Conservation (phyloP, 108 stramenopile species). For the Pseudonitzschia pungens region DNA sequence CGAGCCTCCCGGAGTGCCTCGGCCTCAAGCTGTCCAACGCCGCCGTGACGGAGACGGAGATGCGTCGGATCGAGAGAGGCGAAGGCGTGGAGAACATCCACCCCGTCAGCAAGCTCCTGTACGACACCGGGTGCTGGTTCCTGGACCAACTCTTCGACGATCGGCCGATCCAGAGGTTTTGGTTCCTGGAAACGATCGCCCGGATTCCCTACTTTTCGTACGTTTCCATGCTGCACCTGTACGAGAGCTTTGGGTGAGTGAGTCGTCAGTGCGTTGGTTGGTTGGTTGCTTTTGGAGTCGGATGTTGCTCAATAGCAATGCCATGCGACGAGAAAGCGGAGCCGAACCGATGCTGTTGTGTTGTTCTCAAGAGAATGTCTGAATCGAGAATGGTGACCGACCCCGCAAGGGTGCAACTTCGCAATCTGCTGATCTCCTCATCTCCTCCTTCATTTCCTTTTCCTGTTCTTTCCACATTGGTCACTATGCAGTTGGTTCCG, state of each 20-base stretch:
- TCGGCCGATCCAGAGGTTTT: constrained; percentile 76
- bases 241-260: constrained; percentile 82
- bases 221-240: constrained; percentile 83
- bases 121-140: constrained; percentile 50
- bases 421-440: constrained; percentile 62
- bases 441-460: not conserved
- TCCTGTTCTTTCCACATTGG: constrained; percentile 38
- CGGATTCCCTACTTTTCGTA: constrained; percentile 96
- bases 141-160: constrained; percentile 38
- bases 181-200: constrained; percentile 91
- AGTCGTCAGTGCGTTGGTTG: not conserved
- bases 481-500: constrained; percentile 62
- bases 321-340: too few species aligned
- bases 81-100: constrained; percentile 22
- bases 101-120: constrained; percentile 26
- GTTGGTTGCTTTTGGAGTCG: too few species aligned
- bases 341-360: too few species aligned
- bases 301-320: too few species aligned
- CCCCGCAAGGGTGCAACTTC: too few species aligned
- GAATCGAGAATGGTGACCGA: too few species aligned
- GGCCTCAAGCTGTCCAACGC: constrained; percentile 17
- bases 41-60: constrained; percentile 30
- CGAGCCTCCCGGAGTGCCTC: constrained; percentile 18
- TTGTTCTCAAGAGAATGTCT: too few species aligned
- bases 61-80: constrained; percentile 2